A percentile compares a stretch with the other conserved stretches of the same genome.
Conservation (phyloP, 306 rosid species). For the Lathyrus aphaca region DNA sequence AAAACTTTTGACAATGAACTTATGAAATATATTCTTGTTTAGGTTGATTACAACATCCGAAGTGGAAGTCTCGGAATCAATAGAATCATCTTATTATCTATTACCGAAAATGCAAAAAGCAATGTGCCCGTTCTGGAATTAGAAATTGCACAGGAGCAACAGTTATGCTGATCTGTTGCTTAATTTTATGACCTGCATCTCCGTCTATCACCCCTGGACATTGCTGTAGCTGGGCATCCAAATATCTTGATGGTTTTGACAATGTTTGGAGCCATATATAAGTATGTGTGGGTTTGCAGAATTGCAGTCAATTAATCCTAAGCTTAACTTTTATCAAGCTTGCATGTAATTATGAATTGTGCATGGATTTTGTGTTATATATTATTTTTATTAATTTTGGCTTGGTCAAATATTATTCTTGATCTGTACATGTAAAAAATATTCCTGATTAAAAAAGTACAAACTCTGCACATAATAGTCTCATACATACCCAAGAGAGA, state of each 20-base stretch:
- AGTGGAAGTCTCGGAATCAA: constrained; percentile 19
- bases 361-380: constrained; percentile 40
- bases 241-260: constrained; percentile 43
- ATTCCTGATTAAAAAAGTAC: no score
- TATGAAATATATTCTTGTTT: constrained; percentile 25
- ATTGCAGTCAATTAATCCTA: constrained; percentile 5
- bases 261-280: constrained; percentile 26
- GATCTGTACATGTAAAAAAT: no score
- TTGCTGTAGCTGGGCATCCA: constrained; percentile 45
- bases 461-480: no score
- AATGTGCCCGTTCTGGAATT: constrained; percentile 34
- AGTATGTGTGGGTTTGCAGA: constrained; percentile 40
- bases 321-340: constrained; percentile 43
- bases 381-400: constrained; percentile 13
- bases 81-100: constrained; percentile 26
- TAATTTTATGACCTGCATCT: background rate
- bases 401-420: background rate
- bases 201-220: constrained; percentile 44
- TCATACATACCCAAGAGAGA: no score
- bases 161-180: constrained; percentile 25
- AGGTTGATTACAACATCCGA: constrained; percentile 35
- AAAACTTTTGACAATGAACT: constrained; percentile 12
- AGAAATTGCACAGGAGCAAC: constrained; percentile 34
- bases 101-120: constrained; percentile 23
- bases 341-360: constrained; percentile 48